These are phyloP conservation scores for Boeremia exigua DNA, from an alignment of 2,329 filamentous ascomycete species.

Conservation along the genomic window DNA sequence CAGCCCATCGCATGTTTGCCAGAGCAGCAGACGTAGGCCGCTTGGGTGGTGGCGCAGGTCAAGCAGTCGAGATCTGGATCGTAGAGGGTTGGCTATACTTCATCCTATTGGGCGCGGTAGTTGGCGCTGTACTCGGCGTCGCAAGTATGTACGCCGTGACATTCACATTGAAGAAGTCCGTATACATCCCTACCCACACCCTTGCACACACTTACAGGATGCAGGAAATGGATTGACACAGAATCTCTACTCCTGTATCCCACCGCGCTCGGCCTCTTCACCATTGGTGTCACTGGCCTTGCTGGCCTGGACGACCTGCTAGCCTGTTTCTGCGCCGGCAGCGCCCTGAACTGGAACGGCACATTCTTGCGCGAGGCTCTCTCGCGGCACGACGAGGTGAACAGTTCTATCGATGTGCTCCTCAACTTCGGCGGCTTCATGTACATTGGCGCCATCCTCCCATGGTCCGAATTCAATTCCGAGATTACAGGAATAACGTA, in stretches of 20 bases:
- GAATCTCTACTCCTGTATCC: conserved; percentile 60
- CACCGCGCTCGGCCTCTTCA: conserved; percentile 59
- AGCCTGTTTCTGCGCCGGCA: conserved; percentile 66
- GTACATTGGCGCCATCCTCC: conserved; percentile 63
- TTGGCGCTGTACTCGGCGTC: conserved; percentile 61
- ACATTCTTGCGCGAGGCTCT: conserved; percentile 63
- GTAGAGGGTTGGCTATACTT: conserved; percentile 67
- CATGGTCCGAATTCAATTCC: conserved; percentile 62
- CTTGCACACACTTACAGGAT: not conserved
- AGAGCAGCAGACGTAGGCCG: conserved; percentile 54
- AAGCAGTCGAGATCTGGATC: conserved; percentile 63
- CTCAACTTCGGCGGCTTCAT: conserved; percentile 68
- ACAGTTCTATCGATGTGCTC: conserved; percentile 63
- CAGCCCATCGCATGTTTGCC: conserved; percentile 6
- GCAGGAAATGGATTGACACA: conserved; percentile 57
- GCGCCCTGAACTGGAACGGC: conserved; percentile 67
- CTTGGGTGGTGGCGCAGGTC: conserved; percentile 59
- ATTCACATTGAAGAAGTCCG: conserved; percentile 39
- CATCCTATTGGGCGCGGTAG: conserved; percentile 60
- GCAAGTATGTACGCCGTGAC: conserved; percentile 56
- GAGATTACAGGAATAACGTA: conserved; percentile 61
- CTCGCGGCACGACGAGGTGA: conserved; percentile 66
- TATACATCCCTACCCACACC: not conserved
- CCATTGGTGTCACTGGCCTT: conserved; percentile 63
- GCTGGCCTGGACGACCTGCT: conserved; percentile 67